phyloP scores from a whole-genome alignment of 768 basidiomycete species.

The Psilocybe subaeruginosa region DNA sequence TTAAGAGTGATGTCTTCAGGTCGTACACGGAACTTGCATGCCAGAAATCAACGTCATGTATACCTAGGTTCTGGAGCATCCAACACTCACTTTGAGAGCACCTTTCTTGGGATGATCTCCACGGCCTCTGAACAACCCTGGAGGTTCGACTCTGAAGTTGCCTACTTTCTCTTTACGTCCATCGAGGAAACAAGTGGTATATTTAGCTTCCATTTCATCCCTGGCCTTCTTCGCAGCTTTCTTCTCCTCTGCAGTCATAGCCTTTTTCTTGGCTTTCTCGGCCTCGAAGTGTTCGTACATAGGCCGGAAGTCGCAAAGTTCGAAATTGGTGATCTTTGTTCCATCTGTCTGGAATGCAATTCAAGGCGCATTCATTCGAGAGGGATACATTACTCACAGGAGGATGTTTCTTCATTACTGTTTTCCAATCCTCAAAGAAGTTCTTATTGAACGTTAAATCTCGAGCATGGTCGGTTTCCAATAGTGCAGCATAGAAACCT shows the following conservation, averaged over 20 bases:
- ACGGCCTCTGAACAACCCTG: slow-evolving; percentile 96
- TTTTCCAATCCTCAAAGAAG: slow-evolving; percentile 92
- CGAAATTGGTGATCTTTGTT: slow-evolving; percentile 74
- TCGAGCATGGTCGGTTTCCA: slow-evolving; percentile 91
- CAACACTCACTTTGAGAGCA: slow-evolving; percentile 76
- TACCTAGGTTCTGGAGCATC: neutral
- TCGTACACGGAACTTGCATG: slow-evolving; percentile 72
- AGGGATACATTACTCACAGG: slow-evolving; percentile 58
- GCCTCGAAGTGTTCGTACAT: slow-evolving; percentile 93
- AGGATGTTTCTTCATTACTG: slow-evolving; percentile 76
- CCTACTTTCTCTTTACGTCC: slow-evolving; percentile 98
- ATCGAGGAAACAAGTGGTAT: slow-evolving; percentile 86
- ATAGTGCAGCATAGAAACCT: slow-evolving; percentile 90
- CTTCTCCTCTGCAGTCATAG: slow-evolving; percentile 83
- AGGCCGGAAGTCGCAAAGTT: slow-evolving; percentile 89
- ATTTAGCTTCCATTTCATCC: slow-evolving; percentile 84
- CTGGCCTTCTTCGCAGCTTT: slow-evolving; percentile 87
- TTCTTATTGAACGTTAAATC: slow-evolving; percentile 91
- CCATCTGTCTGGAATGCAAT: slow-evolving; percentile 58
- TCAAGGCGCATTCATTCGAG: neutral
- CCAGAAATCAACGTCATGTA: slow-evolving; percentile 7
- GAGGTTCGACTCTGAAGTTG: slow-evolving; percentile 98
- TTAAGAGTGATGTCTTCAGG: slow-evolving; percentile 98
- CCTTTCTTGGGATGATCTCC: slow-evolving; percentile 99
- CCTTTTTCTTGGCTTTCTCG: slow-evolving; percentile 93